Evolutionary conservation across 768 basidiomycete species (phyloP).

Genomic region (Cytidiella melzeri): DNA sequence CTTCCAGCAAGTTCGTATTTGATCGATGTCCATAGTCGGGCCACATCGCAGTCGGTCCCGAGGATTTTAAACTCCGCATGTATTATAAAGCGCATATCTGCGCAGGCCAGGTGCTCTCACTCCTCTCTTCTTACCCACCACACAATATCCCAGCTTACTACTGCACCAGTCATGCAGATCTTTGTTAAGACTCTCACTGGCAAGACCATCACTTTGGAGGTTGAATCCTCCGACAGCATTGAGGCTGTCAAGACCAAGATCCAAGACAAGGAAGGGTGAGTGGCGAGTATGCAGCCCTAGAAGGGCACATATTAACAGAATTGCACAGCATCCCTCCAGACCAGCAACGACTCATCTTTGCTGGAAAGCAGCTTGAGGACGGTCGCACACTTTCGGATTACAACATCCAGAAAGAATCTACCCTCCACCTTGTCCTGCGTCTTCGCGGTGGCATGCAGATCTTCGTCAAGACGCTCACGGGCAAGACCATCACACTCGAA

Average conservation of each 20-base stretch:
- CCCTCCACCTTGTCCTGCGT: conserved; percentile 39
- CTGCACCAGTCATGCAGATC: conserved; percentile 37
- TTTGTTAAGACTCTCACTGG: conserved; percentile 59
- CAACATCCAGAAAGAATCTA: conserved; percentile 27
- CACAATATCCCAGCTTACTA: not conserved
- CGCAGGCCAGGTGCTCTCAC: not conserved
- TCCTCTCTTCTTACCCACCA: conserved; percentile 4
- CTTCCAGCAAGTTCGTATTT: conserved; percentile 8
- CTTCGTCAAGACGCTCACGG: conserved; percentile 83
- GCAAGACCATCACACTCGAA: conserved; percentile 88
- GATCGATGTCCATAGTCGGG: conserved; percentile 2
- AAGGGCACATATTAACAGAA: not conserved
- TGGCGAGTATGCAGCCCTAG: not conserved
- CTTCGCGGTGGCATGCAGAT: conserved; percentile 63
- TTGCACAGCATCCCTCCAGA: conserved; percentile 64
- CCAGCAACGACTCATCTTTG: conserved; percentile 75
- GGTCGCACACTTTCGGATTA: conserved; percentile 69
- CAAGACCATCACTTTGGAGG: conserved; percentile 75
- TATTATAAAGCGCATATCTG: conserved; percentile 2
- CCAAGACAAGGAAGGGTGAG: conserved; percentile 82
- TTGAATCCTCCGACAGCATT: conserved; percentile 66
- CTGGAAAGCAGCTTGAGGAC: conserved; percentile 81
- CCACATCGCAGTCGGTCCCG: conserved; percentile 1
- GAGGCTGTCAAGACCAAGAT: conserved; percentile 78
- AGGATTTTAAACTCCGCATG: conserved; percentile 8